Evolutionary conservation across 768 basidiomycete species (phyloP).

Genomic region (Phlegmacium glaucopus): DNA sequence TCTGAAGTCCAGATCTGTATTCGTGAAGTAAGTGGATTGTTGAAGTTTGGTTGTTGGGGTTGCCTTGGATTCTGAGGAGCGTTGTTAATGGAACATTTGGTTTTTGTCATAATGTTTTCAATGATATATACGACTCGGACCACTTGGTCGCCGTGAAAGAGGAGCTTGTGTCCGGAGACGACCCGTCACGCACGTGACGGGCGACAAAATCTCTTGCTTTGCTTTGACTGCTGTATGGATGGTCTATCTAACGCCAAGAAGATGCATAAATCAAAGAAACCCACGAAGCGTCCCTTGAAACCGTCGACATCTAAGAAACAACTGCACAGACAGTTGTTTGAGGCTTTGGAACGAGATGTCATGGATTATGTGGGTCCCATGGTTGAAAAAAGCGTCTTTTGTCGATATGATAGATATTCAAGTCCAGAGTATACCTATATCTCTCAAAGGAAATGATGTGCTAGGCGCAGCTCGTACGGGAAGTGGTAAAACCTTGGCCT

Average conservation of each 20-base stretch:
- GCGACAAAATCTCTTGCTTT: too few relatives aligned
- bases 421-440: conserved; percentile 82
- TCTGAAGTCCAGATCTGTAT: too few relatives aligned
- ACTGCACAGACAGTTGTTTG: conserved; percentile 47
- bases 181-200: too few relatives aligned
- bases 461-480: conserved; percentile 95
- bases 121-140: too few relatives aligned
- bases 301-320: conserved; percentile 37
- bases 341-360: conserved; percentile 45
- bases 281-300: conserved; percentile 14
- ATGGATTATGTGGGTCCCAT: conserved; percentile 55
- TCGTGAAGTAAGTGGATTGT: too few relatives aligned
- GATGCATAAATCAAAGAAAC: conserved; percentile 16
- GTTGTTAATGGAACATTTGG: too few relatives aligned
- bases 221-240: too few relatives aligned
- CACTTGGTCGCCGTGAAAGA: too few relatives aligned
- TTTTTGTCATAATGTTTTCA: too few relatives aligned
- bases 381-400: conserved; percentile 85
- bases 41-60: too few relatives aligned
- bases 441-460: conserved; percentile 94
- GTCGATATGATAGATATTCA: conserved; percentile 91
- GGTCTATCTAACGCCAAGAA: conserved; percentile 17
- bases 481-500: conserved; percentile 95
- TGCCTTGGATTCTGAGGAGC: too few relatives aligned
- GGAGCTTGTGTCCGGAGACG: too few relatives aligned